Base-by-base conservation (phyloP, 495 filamentous ascomycete species). In the Thermochaetoides thermophila region DNA sequence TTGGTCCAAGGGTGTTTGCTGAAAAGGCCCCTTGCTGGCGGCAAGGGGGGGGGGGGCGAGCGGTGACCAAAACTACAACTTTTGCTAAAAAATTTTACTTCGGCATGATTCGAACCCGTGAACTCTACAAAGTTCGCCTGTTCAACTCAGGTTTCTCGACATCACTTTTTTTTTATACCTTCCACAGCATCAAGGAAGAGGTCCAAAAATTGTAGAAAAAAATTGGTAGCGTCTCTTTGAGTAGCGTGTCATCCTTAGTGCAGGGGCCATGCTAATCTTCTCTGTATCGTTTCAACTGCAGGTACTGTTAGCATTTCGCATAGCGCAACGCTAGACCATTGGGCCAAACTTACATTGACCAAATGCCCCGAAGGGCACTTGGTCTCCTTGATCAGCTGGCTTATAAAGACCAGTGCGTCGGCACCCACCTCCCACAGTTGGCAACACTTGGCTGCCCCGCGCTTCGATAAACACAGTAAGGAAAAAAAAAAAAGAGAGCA, bases 221-320 rank as follows among this genome's bases (percentile, higher is more conserved):
- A 78, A 76, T 79, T 64, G 70, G 68, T 79, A 82, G 79, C 78
- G 77, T 84, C 81, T 85, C 82, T 86, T 84, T 86, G 80, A 82
- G 84, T 81, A 84, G 83, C 82, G 84, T 92, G 82, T 92, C 84
- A 91, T 92, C 84, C 84, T 93, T 93, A 91, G 84, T 92, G 84
- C 86, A 95, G 86, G 86, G 86, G 86, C 86, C 84, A 94, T 93
- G 86, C 85, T 93, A 92, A 85, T 86, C 78, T 84, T 89, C 77
- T 85, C 74, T 81, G 52, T 51, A 52, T 53, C 42, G 48, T 49
- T 52, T 49, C 43, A 47, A 48, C 50, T 53, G 41, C 26, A 23
- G 2, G 16, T 2, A 16, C 31, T 29, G 37, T 48, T 48, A 50
- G 49, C 15, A 37, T 34, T 39, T 29, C 39, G 29, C 10, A 34